Evolutionary conservation across 345 rosid genomes (phyloP).

Genomic region (Murraya paniculata): DNA sequence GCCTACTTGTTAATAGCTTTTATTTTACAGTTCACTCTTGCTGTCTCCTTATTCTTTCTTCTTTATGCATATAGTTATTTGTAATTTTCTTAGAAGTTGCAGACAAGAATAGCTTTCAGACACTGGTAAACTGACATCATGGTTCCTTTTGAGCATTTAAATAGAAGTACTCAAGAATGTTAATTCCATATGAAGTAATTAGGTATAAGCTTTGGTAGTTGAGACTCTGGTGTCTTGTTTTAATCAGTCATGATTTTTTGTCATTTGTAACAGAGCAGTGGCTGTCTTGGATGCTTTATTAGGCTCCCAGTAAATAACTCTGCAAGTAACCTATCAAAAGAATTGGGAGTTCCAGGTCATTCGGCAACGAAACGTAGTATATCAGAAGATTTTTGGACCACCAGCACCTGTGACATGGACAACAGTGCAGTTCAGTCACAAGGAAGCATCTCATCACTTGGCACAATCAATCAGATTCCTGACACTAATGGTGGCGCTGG

Average conservation of each 20-base stretch:
- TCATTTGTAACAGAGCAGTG: constrained; percentile 86
- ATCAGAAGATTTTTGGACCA: constrained; percentile 65
- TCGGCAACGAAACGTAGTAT: constrained; percentile 37
- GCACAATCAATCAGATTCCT: constrained; percentile 48
- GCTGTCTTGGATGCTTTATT: constrained; percentile 74
- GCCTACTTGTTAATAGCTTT: background rate
- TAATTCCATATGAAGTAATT: background rate
- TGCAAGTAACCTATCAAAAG: constrained; percentile 33
- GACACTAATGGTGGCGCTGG: constrained; percentile 38
- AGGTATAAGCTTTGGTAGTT: background rate
- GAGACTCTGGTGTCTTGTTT: constrained; percentile 11
- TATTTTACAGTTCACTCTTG: background rate
- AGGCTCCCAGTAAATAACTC: constrained; percentile 31
- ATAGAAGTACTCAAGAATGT: background rate
- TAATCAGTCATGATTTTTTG: constrained; percentile 25
- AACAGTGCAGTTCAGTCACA: constrained; percentile 57
- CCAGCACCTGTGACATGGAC: constrained; percentile 71
- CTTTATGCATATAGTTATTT: background rate
- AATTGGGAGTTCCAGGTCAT: constrained; percentile 19
- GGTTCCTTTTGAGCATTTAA: background rate
- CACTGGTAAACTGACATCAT: background rate
- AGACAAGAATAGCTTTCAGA: background rate
- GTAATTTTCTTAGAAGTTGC: background rate
- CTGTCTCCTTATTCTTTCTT: background rate
- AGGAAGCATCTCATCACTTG: constrained; percentile 63